Evolutionary conservation across 1,284 basidiomycete species (phyloP).

Genomic region (Kwoniella shivajii): DNA sequence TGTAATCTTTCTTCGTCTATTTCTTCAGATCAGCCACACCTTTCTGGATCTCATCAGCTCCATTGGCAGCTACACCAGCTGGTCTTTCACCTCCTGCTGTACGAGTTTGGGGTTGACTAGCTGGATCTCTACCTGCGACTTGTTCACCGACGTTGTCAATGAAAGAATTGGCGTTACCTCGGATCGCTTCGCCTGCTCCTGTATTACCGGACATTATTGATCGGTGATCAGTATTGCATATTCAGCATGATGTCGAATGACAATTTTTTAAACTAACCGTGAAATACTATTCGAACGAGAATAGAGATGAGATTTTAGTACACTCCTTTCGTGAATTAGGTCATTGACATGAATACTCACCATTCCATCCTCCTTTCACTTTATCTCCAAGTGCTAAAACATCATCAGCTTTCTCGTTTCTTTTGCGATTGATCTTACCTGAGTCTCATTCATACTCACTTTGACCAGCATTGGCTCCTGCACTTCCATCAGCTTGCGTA

Average conservation of each 20-base stretch:
- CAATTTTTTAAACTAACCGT: conserved; percentile 14
- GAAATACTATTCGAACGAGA: conserved; percentile 22
- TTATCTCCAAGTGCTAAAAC: conserved; percentile 32
- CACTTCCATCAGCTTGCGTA: conserved; percentile 17
- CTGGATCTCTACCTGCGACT: conserved; percentile 26
- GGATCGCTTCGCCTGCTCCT: conserved; percentile 39
- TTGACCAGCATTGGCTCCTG: conserved; percentile 18
- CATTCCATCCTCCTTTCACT: conserved; percentile 31
- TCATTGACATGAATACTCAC: conserved; percentile 12
- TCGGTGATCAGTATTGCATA: not conserved
- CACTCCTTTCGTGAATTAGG: no score
- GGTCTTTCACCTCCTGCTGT: conserved; percentile 23
- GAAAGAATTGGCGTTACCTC: conserved; percentile 39
- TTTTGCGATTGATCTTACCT: no score
- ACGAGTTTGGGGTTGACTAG: conserved; percentile 11
- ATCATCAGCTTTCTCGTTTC: not conserved
- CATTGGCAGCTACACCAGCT: conserved; percentile 25
- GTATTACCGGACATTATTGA: not conserved
- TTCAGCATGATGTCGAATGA: not conserved
- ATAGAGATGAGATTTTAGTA: no score
- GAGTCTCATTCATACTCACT: conserved; percentile 9
- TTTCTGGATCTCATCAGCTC: conserved; percentile 29
- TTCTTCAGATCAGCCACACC: conserved; percentile 25
- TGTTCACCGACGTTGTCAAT: conserved; percentile 34
- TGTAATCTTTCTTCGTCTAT: conserved; percentile 2